Percentiles rank a stretch among this genome's conserved stretches.
Conservation (phyloP, 768 basidiomycete genomes). For the Ephemerocybe angulata region DNA sequence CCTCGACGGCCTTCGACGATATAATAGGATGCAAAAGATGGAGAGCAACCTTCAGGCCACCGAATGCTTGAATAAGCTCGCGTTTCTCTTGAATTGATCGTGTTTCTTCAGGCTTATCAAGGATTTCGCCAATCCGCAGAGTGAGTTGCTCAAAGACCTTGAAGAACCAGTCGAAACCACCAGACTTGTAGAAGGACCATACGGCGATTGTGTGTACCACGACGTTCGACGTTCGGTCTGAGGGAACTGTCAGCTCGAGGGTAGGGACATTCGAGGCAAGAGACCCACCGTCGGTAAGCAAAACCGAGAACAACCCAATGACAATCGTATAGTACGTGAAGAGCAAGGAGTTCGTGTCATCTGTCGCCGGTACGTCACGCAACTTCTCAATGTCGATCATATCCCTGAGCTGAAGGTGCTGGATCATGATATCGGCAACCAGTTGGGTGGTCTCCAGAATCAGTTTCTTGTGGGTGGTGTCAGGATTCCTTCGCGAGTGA, state of each 20-base stretch:
- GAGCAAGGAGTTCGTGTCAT: slow-evolving; percentile 30
- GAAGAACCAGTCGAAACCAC: slow-evolving; percentile 69
- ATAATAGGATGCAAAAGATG: slow-evolving; percentile 74
- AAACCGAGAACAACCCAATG: slow-evolving; percentile 40
- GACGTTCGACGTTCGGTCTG: slow-evolving; percentile 74
- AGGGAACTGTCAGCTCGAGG: slow-evolving; percentile 6
- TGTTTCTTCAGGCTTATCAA: slow-evolving; percentile 47
- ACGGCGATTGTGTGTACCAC: slow-evolving; percentile 82
- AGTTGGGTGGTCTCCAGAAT: slow-evolving; percentile 64
- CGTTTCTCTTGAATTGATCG: slow-evolving; percentile 56
- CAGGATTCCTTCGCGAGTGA: slow-evolving; percentile 74
- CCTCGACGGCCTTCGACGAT: slow-evolving; percentile 80
- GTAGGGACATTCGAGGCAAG: slow-evolving; percentile 6
- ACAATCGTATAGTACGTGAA: slow-evolving; percentile 48
- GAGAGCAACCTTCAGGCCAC: slow-evolving; percentile 77
- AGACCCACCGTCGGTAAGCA: slow-evolving; percentile 47
- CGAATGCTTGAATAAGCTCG: slow-evolving; percentile 72
- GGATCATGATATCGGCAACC: slow-evolving; percentile 69
- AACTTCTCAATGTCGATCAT: not conserved
- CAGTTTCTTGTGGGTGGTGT: slow-evolving; percentile 72
- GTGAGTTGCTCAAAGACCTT: slow-evolving; percentile 53
- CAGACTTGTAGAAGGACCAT: slow-evolving; percentile 63
- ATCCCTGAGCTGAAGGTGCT: slow-evolving; percentile 62
- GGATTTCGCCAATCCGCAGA: slow-evolving; percentile 52
- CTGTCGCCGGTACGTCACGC: not conserved